phyloP scores from a whole-genome alignment of 495 filamentous ascomycete species.

The Evansstolkia leycettana region DNA sequence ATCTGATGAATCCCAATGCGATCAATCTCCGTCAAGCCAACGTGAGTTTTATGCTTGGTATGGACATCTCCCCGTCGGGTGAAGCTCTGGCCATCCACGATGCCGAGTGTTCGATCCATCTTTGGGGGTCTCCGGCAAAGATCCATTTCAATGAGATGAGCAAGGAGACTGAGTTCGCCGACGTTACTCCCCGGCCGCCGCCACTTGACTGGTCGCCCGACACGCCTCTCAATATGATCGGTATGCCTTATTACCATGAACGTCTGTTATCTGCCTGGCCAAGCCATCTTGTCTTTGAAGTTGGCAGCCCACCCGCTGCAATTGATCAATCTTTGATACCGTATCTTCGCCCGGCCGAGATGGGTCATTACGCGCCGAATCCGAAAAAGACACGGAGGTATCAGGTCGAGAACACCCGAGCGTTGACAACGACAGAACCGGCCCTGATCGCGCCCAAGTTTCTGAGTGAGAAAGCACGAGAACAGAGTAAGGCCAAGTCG shows the following conservation, averaged over 20 bases:
- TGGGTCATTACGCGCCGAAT: conserved; percentile 66
- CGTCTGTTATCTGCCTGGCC: conserved; percentile 82
- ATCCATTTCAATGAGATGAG: conserved; percentile 80
- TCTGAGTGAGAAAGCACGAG: conserved; percentile 79
- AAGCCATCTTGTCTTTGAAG: conserved; percentile 64
- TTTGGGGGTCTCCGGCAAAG: conserved; percentile 89
- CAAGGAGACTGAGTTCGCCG: conserved; percentile 65
- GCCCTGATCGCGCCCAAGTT: conserved; percentile 67
- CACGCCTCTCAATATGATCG: conserved; percentile 71
- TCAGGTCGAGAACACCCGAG: conserved; percentile 71
- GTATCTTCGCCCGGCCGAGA: conserved; percentile 53
- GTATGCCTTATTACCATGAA: conserved; percentile 90
- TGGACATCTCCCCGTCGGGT: conserved; percentile 84
- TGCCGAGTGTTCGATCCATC: conserved; percentile 61
- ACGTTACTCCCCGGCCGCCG: conserved; percentile 38
- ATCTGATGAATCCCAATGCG: conserved; percentile 87
- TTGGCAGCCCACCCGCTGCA: conserved; percentile 68
- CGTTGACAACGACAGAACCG: conserved; percentile 34
- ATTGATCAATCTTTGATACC: conserved; percentile 62
- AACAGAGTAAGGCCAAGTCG: conserved; percentile 40
- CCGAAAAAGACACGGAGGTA: conserved; percentile 62
- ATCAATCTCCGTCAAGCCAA: conserved; percentile 83
- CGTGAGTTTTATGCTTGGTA: conserved; percentile 55
- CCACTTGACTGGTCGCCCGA: conserved; percentile 58
- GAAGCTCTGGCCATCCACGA: conserved; percentile 79